Conservation (phyloP, 2,329 filamentous ascomycete genomes). For the Chaetomium strumarium region DNA sequence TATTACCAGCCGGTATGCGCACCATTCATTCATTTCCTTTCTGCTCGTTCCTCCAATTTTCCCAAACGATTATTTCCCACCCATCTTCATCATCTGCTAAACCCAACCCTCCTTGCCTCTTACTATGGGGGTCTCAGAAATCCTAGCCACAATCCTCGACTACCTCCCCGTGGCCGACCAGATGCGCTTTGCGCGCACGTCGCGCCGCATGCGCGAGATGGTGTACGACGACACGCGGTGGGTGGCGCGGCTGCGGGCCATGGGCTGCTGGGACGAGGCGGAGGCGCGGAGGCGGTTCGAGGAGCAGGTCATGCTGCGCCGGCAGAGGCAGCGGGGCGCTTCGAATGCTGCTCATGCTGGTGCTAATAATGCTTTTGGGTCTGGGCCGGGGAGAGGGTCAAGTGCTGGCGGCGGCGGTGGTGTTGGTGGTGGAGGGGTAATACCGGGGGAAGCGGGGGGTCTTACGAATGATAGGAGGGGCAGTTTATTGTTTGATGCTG, state of each 20-base stretch:
- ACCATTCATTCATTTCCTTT: background rate
- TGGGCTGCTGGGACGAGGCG: constrained; percentile 87
- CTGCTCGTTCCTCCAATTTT: background rate
- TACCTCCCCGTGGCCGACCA: constrained; percentile 82
- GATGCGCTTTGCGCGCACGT: constrained; percentile 76
- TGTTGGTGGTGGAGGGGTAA: constrained; percentile 19
- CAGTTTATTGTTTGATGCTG: constrained; percentile 63
- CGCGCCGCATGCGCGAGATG: constrained; percentile 89
- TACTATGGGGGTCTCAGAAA: constrained; percentile 53
- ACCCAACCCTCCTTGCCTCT: too few relatives aligned
- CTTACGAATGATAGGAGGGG: background rate
- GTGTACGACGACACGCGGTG: constrained; percentile 97
- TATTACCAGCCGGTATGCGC: constrained; percentile 69
- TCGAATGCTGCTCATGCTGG: background rate
- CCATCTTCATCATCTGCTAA: background rate
- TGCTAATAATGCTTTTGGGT: background rate
- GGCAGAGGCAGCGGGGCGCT: background rate
- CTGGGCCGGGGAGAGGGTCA: constrained; percentile 11
- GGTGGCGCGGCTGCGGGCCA: constrained; percentile 77
- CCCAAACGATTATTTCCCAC: background rate
- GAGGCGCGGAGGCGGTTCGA: constrained; percentile 81
- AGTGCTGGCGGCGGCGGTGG: constrained; percentile 18
- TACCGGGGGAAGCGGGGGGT: background rate
- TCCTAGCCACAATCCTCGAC: constrained; percentile 81
- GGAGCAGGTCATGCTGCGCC: constrained; percentile 45